phyloP scores from a whole-genome alignment of 495 filamentous ascomycete genomes.

The Neurospora discreta region DNA sequence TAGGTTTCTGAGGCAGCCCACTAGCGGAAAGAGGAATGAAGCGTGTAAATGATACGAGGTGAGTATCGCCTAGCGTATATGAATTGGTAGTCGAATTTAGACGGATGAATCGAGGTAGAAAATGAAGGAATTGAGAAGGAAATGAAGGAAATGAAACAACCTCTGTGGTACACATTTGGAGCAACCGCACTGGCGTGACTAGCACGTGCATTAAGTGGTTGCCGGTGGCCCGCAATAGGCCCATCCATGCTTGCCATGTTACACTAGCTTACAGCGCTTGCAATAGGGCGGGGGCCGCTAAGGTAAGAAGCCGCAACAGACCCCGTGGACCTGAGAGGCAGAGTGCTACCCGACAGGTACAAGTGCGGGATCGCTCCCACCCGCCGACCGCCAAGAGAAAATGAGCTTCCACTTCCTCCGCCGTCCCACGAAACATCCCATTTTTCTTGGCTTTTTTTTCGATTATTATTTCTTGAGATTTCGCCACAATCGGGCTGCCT shows the following conservation, averaged over 20 bases:
- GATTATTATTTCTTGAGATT: no score
- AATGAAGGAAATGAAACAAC: no score
- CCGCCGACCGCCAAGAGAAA: neutral
- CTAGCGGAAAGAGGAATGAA: neutral
- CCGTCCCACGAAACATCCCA: neutral
- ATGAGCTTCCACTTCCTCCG: neutral
- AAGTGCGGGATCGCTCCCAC: neutral
- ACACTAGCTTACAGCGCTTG: neutral
- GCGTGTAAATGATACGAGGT: neutral
- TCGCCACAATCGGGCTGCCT: neutral
- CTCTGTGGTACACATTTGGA: no score
- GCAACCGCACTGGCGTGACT: no score
- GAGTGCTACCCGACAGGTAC: neutral
- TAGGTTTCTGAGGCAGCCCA: neutral
- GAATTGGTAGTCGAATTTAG: neutral
- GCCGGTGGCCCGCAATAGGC: neutral
- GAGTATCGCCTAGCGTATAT: neutral
- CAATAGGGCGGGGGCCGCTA: neutral
- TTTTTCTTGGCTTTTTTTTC: neutral
- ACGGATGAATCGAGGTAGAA: no score
- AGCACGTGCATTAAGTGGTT: neutral
- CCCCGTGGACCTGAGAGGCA: neutral
- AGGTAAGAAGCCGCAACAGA: neutral
- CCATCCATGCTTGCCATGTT: neutral
- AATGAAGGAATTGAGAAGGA: no score